Evolutionary conservation across 129 eudicot species (phyloP).

Genomic region (Flaveria brownii): DNA sequence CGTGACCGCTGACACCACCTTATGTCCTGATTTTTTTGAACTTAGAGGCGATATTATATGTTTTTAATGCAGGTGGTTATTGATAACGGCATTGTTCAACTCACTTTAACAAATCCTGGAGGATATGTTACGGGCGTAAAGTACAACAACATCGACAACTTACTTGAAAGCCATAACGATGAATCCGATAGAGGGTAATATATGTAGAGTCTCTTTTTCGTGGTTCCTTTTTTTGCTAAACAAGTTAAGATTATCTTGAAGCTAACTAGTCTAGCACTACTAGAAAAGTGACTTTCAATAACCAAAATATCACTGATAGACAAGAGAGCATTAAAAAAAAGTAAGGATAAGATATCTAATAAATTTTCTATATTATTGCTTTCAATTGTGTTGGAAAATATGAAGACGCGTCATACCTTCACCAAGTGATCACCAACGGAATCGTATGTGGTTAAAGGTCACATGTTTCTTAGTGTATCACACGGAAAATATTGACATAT

Average conservation of each 20-base stretch:
- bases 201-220: no score
- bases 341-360: no score
- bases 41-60: not conserved
- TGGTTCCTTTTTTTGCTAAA: not conserved
- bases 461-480: no score
- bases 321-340: no score
- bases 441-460: no score
- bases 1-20: no score
- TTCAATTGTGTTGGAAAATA: no score
- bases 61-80: conserved; percentile 52
- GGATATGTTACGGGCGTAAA: conserved; percentile 60
- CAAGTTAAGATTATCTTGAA: not conserved
- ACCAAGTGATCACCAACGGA: no score
- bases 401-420: no score
- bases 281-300: no score
- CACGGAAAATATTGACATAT: not conserved
- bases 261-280: not conserved
- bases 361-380: no score
- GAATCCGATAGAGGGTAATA: conserved; percentile 66
- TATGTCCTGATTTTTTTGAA: not conserved
- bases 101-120: conserved; percentile 68
- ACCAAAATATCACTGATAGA: no score
- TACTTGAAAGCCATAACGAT: conserved; percentile 55
- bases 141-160: conserved; percentile 58
- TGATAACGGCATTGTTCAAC: conserved; percentile 65